phyloP scores from a whole-genome alignment of 208 protist genomes.

The Phytomonas sp. region DNA sequence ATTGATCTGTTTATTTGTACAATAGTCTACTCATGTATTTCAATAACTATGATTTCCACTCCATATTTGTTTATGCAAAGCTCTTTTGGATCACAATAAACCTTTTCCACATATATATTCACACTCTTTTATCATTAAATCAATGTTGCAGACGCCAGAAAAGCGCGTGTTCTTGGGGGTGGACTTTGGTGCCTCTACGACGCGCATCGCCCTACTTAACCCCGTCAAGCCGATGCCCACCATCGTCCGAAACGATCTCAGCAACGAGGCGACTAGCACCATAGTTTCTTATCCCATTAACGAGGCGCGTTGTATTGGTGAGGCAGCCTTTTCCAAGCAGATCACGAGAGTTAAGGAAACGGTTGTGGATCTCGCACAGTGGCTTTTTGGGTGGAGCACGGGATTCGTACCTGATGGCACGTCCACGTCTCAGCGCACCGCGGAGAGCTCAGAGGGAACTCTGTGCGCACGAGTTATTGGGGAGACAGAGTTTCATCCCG shows the following conservation, averaged over 20 bases:
- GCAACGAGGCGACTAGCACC: slow-evolving; percentile 58
- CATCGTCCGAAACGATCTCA: slow-evolving; percentile 58
- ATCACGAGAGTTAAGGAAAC: slow-evolving; percentile 53
- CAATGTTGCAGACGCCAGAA: not conserved
- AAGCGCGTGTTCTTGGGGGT: slow-evolving; percentile 27
- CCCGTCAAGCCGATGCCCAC: slow-evolving; percentile 45
- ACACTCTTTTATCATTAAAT: not conserved
- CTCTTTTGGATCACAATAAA: not conserved
- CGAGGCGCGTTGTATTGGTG: slow-evolving; percentile 50
- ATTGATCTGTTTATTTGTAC: not conserved
- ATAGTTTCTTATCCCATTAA: slow-evolving; percentile 40
- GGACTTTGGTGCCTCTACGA: slow-evolving; percentile 49
- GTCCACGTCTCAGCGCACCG: slow-evolving; percentile 15
- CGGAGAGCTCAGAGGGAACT: not conserved
- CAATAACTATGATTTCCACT: not conserved
- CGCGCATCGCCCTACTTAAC: slow-evolving; percentile 45
- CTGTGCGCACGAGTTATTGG: slow-evolving; percentile 7
- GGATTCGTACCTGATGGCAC: slow-evolving; percentile 17
- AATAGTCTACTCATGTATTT: not conserved
- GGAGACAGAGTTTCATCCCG: slow-evolving; percentile 21
- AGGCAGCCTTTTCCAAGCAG: slow-evolving; percentile 43
- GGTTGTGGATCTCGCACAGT: slow-evolving; percentile 39
- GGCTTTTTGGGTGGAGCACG: slow-evolving; percentile 26
- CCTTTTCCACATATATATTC: not conserved
- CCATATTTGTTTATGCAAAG: not conserved